Evolutionary conservation across 306 rosid species (phyloP), one percentile per base, ranked within the genome.

Genomic region (Quercus cerris): DNA sequence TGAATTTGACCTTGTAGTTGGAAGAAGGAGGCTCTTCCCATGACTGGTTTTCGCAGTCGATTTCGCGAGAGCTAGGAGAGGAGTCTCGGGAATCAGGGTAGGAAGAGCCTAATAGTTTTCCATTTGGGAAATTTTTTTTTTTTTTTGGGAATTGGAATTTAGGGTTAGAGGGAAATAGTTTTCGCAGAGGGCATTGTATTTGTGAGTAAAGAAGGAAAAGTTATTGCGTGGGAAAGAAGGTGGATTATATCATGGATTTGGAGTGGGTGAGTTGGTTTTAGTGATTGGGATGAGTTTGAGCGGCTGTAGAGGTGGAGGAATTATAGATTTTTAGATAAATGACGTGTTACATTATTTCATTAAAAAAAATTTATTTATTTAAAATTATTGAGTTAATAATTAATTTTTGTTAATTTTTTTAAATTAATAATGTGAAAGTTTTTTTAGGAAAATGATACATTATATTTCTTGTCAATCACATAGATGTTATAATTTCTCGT

Each of bases 11-110:
- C 75, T 84, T 92, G 87, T 75, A 81, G 31, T 41, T 69, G 74
- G 58, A 1, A 31, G 74, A 30, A 3, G 84, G 70, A 10, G 73
- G 86, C 18, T 90, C 95, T 0, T 94, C 98, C 89, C 89, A 86
- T 15, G 91, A 82, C 12, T 84, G 67, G 35, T 78, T 84, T 59
- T 92, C 88, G 81, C 71, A 76, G 56, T 90, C 94, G 58, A 89
- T 59, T 31, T 92, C 94, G 33, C 96, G 94, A 15, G 94, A 91
- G 73, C 78, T 84, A 3, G 98, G 98, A 2, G 97, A 92, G 73
- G 97, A 92, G 57, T 89, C 90, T 44, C 88, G 86, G 28, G 97
- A 94, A 75, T 91, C 90, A 2, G 97, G 85, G 84, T 86, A 87
- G 35, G 94, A 75, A 78, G 85, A 81, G 85, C n/a, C n/a, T 84